These are phyloP conservation scores for Xerocomellus amylosporus DNA, from an alignment of 768 basidiomycete genomes.

Conservation along the genomic window DNA sequence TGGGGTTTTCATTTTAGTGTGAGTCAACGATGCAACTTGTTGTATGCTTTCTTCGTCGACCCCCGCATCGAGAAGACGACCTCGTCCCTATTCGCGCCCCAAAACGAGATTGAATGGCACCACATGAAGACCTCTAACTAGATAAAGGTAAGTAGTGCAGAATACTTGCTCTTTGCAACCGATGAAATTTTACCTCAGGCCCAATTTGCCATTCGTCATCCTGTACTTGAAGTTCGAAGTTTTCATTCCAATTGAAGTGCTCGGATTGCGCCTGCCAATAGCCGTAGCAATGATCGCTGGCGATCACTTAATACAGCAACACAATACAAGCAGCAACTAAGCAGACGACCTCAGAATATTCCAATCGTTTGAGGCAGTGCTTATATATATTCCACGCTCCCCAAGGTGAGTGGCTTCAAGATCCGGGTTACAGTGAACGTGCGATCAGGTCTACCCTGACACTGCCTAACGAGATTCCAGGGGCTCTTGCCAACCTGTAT, in stretches of 20 bases:
- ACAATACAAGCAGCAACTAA: background rate
- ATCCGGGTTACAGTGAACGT: background rate
- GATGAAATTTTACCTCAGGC: background rate
- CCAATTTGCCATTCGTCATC: background rate
- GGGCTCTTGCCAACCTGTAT: slow-evolving; percentile 1
- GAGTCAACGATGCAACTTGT: background rate
- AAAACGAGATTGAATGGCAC: background rate
- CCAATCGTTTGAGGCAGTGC: background rate
- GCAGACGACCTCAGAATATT: background rate
- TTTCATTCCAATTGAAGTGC: background rate
- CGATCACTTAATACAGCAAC: background rate
- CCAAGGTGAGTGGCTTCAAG: background rate
- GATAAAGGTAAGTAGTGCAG: background rate
- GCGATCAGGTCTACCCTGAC: background rate
- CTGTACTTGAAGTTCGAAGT: background rate
- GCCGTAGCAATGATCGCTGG: too few relatives aligned
- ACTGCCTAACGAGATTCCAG: background rate
- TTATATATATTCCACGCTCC: too few relatives aligned
- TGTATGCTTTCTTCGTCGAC: background rate
- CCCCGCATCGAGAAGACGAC: background rate
- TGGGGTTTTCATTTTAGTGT: background rate
- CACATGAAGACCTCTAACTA: background rate
- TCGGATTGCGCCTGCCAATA: background rate
- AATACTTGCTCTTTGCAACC: too few relatives aligned
- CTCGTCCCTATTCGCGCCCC: background rate